Evolutionary conservation across 352 stramenopile species (phyloP).

Genomic region (Globisporangium mamillatum): DNA sequence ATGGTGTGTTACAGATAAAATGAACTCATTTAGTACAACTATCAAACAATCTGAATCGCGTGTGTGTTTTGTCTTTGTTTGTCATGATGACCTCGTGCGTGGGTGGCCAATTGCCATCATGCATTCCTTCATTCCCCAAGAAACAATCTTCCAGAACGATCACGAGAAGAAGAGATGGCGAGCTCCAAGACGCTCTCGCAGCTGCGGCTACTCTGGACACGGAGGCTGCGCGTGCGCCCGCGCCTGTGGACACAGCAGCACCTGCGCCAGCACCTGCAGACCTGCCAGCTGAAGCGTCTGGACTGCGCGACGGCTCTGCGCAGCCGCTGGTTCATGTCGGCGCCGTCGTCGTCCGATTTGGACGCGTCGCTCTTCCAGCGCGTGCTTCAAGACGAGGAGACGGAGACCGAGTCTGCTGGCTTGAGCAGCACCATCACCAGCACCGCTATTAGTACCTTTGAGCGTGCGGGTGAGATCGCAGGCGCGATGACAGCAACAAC

Average conservation of each 20-base stretch:
- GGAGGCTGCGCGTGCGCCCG: slow-evolving; percentile 5
- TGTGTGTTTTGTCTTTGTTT: not conserved
- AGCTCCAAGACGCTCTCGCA: slow-evolving; percentile 14
- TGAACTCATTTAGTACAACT: not conserved
- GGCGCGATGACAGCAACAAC: not conserved
- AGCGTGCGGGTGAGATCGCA: not conserved
- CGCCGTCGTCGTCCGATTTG: slow-evolving; percentile 6
- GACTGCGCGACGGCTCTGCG: not conserved
- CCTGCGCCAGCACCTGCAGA: not conserved
- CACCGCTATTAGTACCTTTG: not conserved
- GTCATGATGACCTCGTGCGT: not conserved
- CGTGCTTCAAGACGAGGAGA: not conserved
- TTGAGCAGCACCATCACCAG: not conserved
- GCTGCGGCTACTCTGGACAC: slow-evolving; percentile 5
- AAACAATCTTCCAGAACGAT: not conserved
- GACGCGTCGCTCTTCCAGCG: slow-evolving; percentile 7
- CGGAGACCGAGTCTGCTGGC: not conserved
- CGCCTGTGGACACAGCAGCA: not conserved
- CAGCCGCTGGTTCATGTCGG: slow-evolving; percentile 8
- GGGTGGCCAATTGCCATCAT: not conserved
- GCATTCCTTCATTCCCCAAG: not conserved
- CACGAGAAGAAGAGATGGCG: slow-evolving; percentile 1
- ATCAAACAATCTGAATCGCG: not conserved
- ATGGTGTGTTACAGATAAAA: not conserved
- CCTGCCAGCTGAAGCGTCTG: not conserved